A percentile compares a stretch with the other conserved stretches of the same genome.
phyloP scores from a whole-genome alignment of 345 rosid species.

The Aquilaria sinensis region DNA sequence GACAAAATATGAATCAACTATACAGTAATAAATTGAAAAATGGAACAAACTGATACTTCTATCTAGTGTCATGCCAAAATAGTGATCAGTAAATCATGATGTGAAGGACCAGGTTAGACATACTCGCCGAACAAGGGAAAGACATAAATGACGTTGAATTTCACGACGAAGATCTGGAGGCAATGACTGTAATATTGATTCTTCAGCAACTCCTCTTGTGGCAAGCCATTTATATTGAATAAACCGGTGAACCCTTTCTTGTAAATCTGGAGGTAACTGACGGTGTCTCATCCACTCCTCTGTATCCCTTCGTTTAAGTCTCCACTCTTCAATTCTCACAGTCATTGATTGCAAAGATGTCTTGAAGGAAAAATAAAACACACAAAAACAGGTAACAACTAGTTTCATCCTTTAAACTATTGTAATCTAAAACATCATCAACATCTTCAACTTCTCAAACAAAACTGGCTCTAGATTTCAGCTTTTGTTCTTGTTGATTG shows the following conservation, averaged over 20 bases:
- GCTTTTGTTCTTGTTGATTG: not conserved
- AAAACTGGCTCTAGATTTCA: not conserved
- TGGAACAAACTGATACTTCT: not conserved
- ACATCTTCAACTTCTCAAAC: too few species aligned
- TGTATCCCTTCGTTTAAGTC: constrained; percentile 80
- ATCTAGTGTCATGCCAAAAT: not conserved
- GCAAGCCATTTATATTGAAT: constrained; percentile 93
- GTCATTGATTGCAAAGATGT: constrained; percentile 82
- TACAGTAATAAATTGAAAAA: too few species aligned
- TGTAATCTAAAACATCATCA: too few species aligned
- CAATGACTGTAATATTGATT: constrained; percentile 58
- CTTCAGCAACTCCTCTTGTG: constrained; percentile 91
- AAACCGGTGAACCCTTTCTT: constrained; percentile 70
- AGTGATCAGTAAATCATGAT: not conserved
- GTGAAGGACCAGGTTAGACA: constrained; percentile 12
- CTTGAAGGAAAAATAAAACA: constrained; percentile 31
- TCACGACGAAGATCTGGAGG: constrained; percentile 88
- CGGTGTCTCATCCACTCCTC: constrained; percentile 99
- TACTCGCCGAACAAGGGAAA: constrained; percentile 88
- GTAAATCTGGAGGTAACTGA: constrained; percentile 70
- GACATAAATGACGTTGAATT: constrained; percentile 88
- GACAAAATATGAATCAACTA: not conserved
- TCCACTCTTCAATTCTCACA: constrained; percentile 84
- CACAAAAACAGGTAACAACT: too few species aligned
- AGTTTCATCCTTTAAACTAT: too few species aligned